These are phyloP conservation scores for Suillus hirtellus DNA, from an alignment of 768 basidiomycete genomes.

Conservation along the genomic window DNA sequence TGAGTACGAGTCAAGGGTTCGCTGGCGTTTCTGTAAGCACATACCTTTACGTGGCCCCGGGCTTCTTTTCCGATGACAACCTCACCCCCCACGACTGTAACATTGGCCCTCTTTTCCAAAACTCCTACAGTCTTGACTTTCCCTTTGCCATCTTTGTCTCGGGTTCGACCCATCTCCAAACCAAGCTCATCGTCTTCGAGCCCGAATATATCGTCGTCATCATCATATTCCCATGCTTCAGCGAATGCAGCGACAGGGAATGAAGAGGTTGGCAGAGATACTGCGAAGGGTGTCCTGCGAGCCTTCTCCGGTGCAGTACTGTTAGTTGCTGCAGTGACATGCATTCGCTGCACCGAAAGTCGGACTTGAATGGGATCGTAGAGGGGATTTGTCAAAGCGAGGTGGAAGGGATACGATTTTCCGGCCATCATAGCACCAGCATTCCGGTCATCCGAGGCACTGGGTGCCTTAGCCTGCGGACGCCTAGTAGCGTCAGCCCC, in stretches of 20 bases:
- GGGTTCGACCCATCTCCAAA: conserved; percentile 39
- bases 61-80: conserved; percentile 83
- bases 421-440: conserved; percentile 63
- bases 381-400: conserved; percentile 91
- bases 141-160: conserved; percentile 46
- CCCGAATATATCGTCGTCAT: conserved; percentile 84
- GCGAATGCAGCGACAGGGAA: conserved; percentile 90
- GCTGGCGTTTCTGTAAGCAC: conserved; percentile 23
- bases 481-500: conserved; percentile 33
- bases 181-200: conserved; percentile 41
- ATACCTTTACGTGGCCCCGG: conserved; percentile 74
- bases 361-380: conserved; percentile 94
- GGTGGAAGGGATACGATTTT: conserved; percentile 82
- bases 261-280: conserved; percentile 73
- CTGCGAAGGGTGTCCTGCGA: conserved; percentile 71
- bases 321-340: conserved; percentile 46
- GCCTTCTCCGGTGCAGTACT: conserved; percentile 51
- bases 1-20: not conserved
- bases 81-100: conserved; percentile 87
- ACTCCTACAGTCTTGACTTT: conserved; percentile 69
- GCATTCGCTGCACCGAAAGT: conserved; percentile 74
- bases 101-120: conserved; percentile 87
- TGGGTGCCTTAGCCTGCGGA: conserved; percentile 37
- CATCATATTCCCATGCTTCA: conserved; percentile 98
- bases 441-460: conserved; percentile 38